Percentiles rank a stretch among this genome's conserved stretches.
These are phyloP conservation scores for Plasmodium knowlesi DNA, from an alignment of 169 alveolate species.

Conservation along the genomic window DNA sequence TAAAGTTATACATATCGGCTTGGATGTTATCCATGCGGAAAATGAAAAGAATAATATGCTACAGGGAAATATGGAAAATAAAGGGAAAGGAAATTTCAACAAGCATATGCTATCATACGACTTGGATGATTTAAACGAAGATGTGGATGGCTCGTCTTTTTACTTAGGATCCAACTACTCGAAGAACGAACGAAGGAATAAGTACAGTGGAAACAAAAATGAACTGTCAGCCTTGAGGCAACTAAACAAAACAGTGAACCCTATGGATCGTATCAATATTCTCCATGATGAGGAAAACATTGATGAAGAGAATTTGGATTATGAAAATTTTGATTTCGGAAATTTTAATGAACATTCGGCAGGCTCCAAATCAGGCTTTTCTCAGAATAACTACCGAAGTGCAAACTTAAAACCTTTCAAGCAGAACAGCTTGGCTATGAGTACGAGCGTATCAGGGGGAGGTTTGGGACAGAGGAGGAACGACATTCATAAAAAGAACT, in stretches of 20 bases:
- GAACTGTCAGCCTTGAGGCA: slow-evolving; percentile 6
- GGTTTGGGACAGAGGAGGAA: not conserved
- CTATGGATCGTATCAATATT: slow-evolving; percentile 11
- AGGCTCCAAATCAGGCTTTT: not conserved
- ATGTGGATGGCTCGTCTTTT: slow-evolving; percentile 21
- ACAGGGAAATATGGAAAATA: slow-evolving; percentile 36
- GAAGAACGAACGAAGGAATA: slow-evolving; percentile 28
- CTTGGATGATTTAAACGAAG: slow-evolving; percentile 49
- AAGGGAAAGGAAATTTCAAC: slow-evolving; percentile 23
- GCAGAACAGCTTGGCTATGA: slow-evolving; percentile 21
- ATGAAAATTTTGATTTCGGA: slow-evolving; percentile 12
- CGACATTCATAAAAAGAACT: slow-evolving; percentile 4
- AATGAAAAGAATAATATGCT: slow-evolving; percentile 39
- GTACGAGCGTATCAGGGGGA: not conserved
- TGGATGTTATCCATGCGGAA: slow-evolving; percentile 81
- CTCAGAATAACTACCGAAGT: slow-evolving; percentile 1
- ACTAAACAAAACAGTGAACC: slow-evolving; percentile 2
- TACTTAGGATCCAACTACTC: slow-evolving; percentile 30
- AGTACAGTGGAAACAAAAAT: not conserved
- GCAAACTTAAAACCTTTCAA: not conserved
- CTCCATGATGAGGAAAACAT: not conserved
- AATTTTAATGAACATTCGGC: not conserved
- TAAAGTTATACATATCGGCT: slow-evolving; percentile 83
- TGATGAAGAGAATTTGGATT: slow-evolving; percentile 13
- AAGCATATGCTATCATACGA: slow-evolving; percentile 39